Base-by-base conservation (phyloP, 345 rosid genomes). In the Rubroshorea leprosula region DNA sequence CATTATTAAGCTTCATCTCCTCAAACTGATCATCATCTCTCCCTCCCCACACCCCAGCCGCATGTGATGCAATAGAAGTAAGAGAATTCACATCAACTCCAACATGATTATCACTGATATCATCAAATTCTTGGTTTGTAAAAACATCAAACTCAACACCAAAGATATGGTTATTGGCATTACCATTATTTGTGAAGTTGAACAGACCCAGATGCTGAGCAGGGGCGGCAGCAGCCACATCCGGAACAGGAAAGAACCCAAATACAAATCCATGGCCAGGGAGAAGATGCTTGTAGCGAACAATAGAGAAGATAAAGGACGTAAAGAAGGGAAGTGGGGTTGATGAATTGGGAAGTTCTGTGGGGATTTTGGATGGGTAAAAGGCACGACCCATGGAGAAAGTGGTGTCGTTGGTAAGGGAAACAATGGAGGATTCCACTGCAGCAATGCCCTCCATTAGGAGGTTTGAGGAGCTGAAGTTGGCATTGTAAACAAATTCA, bases 231-330 rank as follows among this genome's bases (percentile, higher is more conserved):
- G 77, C 80, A 4, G 39, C 65, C 29, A 75, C 66, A 19, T 73
- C 77, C 16, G 57, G 48, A 4, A 52, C 31, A 0, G 78, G 78
- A 9, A 66, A 23, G 68, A 78, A 78, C 52, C 63, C 60, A 61
- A 80, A 80, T 18, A 67, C 81, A 23, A 81, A 59, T 18, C 79
- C 81, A 55, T 76, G 83, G 14, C 83, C 79, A 20, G 77, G 75
- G 31, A 78, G 77, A 0, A 63, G 54, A 65, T 66, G 53, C 41
- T 39, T 68, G 68, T 16, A 62, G 17, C 75, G 81, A 27, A 70
- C 76, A 72, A 76, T 73, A 44, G 80, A 50, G 78, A 78, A 81
- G 54, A 81, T 76, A 76, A 81, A 81, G 31, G 81, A 76, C n/a
- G 79, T 81, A 5, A 64, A 78, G 73, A 81, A 81, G 45, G 66